A percentile compares a stretch with the other conserved stretches of the same genome.
phyloP scores from a whole-genome alignment of 768 basidiomycete genomes.

The Paxillus ammoniavirescens region DNA sequence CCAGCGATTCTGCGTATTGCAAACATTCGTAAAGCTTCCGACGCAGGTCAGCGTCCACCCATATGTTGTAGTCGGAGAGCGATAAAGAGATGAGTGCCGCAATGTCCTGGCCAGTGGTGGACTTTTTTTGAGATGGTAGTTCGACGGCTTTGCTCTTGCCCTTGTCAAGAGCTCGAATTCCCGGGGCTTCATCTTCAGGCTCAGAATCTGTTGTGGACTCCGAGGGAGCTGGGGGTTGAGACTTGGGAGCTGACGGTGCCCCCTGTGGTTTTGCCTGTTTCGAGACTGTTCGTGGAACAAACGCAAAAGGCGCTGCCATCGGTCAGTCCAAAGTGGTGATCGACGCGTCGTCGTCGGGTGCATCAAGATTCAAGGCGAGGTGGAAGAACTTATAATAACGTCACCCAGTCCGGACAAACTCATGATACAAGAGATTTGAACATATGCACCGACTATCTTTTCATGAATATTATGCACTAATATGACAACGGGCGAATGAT shows the following conservation, averaged over 20 bases:
- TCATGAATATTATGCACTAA: no score
- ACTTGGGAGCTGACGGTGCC: slow-evolving; percentile 9
- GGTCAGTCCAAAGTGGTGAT: background rate
- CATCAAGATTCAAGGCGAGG: no score
- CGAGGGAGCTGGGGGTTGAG: slow-evolving; percentile 9
- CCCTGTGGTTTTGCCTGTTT: slow-evolving; percentile 29
- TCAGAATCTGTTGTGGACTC: slow-evolving; percentile 3
- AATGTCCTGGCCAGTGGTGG: slow-evolving; percentile 41
- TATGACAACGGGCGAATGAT: no score
- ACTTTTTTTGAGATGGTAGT: slow-evolving; percentile 13
- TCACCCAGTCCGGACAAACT: no score
- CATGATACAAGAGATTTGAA: no score
- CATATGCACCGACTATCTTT: no score
- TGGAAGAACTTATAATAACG: background rate
- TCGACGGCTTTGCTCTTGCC: slow-evolving; percentile 22
- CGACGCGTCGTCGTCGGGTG: no score
- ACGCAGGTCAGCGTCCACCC: slow-evolving; percentile 57
- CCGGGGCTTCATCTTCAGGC: slow-evolving; percentile 4
- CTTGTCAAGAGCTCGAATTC: slow-evolving; percentile 17
- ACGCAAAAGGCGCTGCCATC: slow-evolving; percentile 37
- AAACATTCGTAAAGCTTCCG: slow-evolving; percentile 41
- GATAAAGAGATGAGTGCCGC: slow-evolving; percentile 53
- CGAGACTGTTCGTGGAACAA: slow-evolving; percentile 48
- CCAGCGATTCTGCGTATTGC: slow-evolving; percentile 4
- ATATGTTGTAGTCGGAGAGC: slow-evolving; percentile 70